Evolutionary conservation across 2,329 filamentous ascomycete genomes (phyloP), one percentile per base, ranked within the genome.

Genomic region (Epicoccum nigrum): DNA sequence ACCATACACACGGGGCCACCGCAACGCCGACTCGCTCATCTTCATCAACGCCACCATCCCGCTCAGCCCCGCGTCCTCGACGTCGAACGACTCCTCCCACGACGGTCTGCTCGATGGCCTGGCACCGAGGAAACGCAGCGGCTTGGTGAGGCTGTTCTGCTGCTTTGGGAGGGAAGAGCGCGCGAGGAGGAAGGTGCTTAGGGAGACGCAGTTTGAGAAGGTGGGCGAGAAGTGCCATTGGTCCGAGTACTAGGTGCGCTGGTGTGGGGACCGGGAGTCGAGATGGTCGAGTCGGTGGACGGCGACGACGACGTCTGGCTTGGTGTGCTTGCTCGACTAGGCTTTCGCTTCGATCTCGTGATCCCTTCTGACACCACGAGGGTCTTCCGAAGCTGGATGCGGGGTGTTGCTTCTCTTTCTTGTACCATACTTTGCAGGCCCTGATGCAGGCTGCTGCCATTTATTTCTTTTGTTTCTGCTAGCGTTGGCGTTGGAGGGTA

Each of bases 21-120:
- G 49, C 42, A 51, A 40, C 31, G 54, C 34, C 42, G 58, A 64
- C 40, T 66, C 65, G 0, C 46, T 67, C 17, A 71, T 72, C 50
- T 72, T 72, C 60, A 60, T 58, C 50, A 67, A 71, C 33, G 69
- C 69, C 1, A 71, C 65, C 2, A 69, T 72, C 35, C 69, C 69
- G 2, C 62, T 71, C 13, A 69, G 65, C 52, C 69, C 69, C 1
- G 34, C 51, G 2, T 58, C 59, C 0, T 61, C 67, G 0, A 51
- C 58, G 2, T 56, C 63, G 7, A 39, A 45, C 34, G 43, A 45
- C 21, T 48, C 34, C 4, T 38, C 23, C 21, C 58, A 45, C 37
- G 60, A 65, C 23, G 44, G 47, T 12, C 56, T 63, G 1, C 65
- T 65, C 31, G 62, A 63, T 0, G 68, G 67, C 8, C 60, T 71